Percentiles rank a stretch among this genome's conserved stretches.
Evolutionary conservation across 495 filamentous ascomycete species (phyloP).

Genomic region (Daldinia bambusicola): DNA sequence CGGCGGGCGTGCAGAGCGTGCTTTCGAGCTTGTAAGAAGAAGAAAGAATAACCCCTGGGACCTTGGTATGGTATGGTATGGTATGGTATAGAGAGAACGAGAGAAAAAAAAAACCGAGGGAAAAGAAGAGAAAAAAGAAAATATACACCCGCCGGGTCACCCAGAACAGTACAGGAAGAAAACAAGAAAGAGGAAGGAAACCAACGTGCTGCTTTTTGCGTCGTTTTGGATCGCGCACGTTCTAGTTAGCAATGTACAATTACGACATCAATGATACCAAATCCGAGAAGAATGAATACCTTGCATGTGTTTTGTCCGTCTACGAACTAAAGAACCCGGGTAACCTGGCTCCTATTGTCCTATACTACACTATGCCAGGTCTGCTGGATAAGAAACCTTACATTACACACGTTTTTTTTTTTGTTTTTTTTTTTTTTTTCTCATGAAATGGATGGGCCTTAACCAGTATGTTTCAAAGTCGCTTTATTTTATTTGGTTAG

Average conservation of each 20-base stretch:
- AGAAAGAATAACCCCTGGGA: too few species aligned
- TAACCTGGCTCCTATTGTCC: too few species aligned
- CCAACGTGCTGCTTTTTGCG: slow-evolving; percentile 7
- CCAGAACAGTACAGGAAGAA: neutral
- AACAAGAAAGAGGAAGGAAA: neutral
- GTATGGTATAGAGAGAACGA: neutral
- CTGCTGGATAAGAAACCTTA: too few species aligned
- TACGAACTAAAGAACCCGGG: neutral
- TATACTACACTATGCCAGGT: too few species aligned
- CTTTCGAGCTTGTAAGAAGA: slow-evolving; percentile 61
- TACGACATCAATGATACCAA: slow-evolving; percentile 39
- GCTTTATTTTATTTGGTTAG: too few species aligned
- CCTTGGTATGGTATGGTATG: neutral
- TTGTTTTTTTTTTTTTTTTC: too few species aligned
- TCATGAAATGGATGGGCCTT: too few species aligned
- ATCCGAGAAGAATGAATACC: slow-evolving; percentile 20
- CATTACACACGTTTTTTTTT: too few species aligned
- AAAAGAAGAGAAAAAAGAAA: neutral
- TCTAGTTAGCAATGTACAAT: slow-evolving; percentile 23
- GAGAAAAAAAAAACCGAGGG: too few species aligned
- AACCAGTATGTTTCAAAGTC: too few species aligned
- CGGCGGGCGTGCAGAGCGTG: slow-evolving; percentile 81
- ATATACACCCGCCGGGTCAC: neutral
- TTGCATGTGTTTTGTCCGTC: neutral
- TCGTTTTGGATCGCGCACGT: slow-evolving; percentile 31